A percentile compares a stretch with the other conserved stretches of the same genome.
These are phyloP conservation scores for Closterium sp. DNA, from an alignment of 139 green algal species.

Conservation along the genomic window DNA sequence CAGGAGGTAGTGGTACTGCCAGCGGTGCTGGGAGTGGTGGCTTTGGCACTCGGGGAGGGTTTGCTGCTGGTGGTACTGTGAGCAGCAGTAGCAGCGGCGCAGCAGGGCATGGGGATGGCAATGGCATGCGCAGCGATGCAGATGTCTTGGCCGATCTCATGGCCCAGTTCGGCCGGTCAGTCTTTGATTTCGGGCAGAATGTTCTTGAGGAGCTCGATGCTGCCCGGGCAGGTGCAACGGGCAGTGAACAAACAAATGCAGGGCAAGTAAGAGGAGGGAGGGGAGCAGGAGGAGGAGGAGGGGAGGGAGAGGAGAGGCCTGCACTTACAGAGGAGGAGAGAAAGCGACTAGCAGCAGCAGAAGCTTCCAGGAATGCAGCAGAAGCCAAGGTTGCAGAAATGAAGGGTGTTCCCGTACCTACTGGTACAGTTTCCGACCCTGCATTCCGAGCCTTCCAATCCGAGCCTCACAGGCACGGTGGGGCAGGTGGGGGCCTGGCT, in stretches of 20 bases:
- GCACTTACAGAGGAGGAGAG: background rate
- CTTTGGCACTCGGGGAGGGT: background rate
- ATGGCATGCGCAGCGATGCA: background rate
- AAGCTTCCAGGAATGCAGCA: background rate
- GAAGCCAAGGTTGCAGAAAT: background rate
- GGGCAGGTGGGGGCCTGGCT: background rate
- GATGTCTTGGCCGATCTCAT: background rate
- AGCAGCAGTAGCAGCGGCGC: background rate
- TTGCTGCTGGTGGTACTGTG: background rate
- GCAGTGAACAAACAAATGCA: background rate
- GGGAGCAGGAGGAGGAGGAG: background rate
- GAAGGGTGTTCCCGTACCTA: background rate
- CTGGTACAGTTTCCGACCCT: background rate
- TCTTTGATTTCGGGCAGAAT: background rate
- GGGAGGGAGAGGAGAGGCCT: slow-evolving; percentile 19
- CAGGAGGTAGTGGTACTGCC: no score
- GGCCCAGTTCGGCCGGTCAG: background rate
- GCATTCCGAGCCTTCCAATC: background rate
- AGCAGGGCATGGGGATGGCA: background rate
- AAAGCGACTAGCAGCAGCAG: background rate
- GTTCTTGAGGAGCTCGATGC: background rate
- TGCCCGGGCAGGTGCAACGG: background rate
- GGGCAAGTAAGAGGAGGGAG: background rate
- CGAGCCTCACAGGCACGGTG: background rate
- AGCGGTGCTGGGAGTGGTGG: background rate